Conservation (phyloP, 306 rosid genomes). For the Gynostemma pentaphyllum region DNA sequence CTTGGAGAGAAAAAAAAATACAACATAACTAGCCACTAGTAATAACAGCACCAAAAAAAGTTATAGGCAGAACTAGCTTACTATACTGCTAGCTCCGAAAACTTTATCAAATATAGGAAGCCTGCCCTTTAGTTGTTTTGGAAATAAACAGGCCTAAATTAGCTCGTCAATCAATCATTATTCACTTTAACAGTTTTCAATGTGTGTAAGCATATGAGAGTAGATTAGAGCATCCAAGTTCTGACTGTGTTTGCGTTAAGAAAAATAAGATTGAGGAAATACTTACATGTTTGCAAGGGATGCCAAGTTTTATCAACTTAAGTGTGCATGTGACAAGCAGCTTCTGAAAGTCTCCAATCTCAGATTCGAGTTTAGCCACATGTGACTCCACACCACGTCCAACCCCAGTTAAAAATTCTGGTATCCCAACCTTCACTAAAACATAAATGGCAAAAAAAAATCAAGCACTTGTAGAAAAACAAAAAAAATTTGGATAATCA, state of each 20-base stretch:
- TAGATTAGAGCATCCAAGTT: neutral
- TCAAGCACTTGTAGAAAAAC: too few species aligned
- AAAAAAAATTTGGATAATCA: too few species aligned
- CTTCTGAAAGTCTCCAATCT: constrained; percentile 70
- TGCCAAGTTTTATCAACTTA: constrained; percentile 64
- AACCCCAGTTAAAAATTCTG: constrained; percentile 66
- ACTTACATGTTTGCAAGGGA: constrained; percentile 76
- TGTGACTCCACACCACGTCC: constrained; percentile 76
- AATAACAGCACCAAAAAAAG: neutral
- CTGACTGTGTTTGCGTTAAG: too few species aligned
- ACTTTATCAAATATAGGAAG: neutral
- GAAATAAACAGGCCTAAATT: neutral
- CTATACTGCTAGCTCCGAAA: neutral
- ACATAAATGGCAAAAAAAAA: constrained; percentile 5
- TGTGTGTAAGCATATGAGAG: neutral
- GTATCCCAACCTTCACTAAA: constrained; percentile 79
- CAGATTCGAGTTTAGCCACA: constrained; percentile 62
- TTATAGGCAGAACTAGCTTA: neutral
- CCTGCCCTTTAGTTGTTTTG: neutral
- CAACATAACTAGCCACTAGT: neutral
- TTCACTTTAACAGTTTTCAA: neutral
- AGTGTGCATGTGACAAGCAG: constrained; percentile 74
- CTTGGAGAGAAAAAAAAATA: too few species aligned
- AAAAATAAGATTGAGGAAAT: neutral
- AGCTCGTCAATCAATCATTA: neutral